Evolutionary conservation across 2,329 filamentous ascomycete species (phyloP).

Genomic region (Epichloe uncinata): DNA sequence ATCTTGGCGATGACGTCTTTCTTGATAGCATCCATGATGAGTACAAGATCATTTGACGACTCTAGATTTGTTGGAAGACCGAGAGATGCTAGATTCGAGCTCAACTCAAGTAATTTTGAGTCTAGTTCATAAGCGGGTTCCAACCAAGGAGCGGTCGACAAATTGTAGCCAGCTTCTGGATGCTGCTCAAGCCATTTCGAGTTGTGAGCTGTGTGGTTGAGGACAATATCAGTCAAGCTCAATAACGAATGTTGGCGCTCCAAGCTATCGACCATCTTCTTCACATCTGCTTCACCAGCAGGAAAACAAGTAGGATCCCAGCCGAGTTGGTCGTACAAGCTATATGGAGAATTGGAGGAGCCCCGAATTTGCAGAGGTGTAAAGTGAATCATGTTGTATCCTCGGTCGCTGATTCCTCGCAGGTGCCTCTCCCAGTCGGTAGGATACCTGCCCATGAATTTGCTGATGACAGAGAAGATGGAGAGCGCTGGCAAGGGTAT

Average conservation of each 20-base stretch:
- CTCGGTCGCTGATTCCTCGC: conserved; percentile 72
- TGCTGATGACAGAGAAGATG: conserved; percentile 88
- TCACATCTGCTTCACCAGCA: conserved; percentile 69
- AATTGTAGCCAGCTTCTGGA: conserved; percentile 89
- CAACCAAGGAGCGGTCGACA: conserved; percentile 73
- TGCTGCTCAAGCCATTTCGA: conserved; percentile 89
- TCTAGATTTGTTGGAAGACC: conserved; percentile 66
- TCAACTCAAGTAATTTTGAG: conserved; percentile 57
- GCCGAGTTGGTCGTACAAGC: conserved; percentile 78
- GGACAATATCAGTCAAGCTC: conserved; percentile 88
- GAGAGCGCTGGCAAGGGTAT: conserved; percentile 85
- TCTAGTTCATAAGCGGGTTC: conserved; percentile 51
- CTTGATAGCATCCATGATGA: conserved; percentile 76
- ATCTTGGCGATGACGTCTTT: conserved; percentile 63
- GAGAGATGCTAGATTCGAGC: conserved; percentile 54
- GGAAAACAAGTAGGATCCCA: conserved; percentile 80
- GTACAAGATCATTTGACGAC: conserved; percentile 56
- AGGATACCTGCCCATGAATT: conserved; percentile 93
- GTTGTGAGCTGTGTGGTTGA: conserved; percentile 96
- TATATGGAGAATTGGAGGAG: conserved; percentile 91
- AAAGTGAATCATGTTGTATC: conserved; percentile 99
- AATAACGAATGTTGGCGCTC: conserved; percentile 75
- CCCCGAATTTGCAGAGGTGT: conserved; percentile 85
- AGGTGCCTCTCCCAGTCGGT: conserved; percentile 83
- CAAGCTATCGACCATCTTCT: conserved; percentile 64